These are phyloP conservation scores for Pulveroboletus sp. DNA, from an alignment of 1,284 basidiomycete species.

Conservation along the genomic window DNA sequence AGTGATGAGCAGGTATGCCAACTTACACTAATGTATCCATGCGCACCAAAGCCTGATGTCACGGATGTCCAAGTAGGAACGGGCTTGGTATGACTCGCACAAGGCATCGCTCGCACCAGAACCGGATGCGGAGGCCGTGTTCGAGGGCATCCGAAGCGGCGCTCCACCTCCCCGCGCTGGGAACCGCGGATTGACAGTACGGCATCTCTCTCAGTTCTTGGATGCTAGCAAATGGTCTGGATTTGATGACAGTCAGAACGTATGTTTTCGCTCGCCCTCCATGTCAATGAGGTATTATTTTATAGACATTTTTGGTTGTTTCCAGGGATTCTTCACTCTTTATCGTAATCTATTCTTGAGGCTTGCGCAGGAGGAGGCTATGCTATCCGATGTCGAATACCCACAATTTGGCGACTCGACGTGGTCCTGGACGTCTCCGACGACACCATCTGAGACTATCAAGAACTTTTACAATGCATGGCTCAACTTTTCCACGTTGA, in stretches of 20 bases:
- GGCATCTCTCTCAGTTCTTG: conserved; percentile 86
- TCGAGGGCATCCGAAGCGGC: conserved; percentile 81
- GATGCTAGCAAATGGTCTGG: conserved; percentile 71
- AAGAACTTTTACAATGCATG: conserved; percentile 85
- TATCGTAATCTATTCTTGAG: conserved; percentile 88
- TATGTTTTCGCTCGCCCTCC: conserved; percentile 34
- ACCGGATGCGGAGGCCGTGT: conserved; percentile 78
- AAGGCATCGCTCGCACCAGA: conserved; percentile 81
- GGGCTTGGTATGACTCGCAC: conserved; percentile 98
- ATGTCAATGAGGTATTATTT: not conserved
- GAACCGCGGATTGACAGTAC: conserved; percentile 76
- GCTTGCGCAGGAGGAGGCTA: conserved; percentile 78
- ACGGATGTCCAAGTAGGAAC: conserved; percentile 63
- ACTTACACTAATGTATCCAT: conserved; percentile 1
- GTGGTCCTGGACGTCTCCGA: conserved; percentile 63
- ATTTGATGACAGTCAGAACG: conserved; percentile 69
- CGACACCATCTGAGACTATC: conserved; percentile 44
- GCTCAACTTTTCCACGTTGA: conserved; percentile 84
- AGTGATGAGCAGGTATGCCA: conserved; percentile 85
- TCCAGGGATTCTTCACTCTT: conserved; percentile 86
- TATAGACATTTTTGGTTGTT: not conserved
- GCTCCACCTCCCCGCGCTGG: conserved; percentile 62
- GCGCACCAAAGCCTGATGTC: conserved; percentile 14
- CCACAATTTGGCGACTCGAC: conserved; percentile 84
- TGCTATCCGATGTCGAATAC: conserved; percentile 54